phyloP scores from a whole-genome alignment of 2,329 filamentous ascomycete genomes.

The Phoma sp. region DNA sequence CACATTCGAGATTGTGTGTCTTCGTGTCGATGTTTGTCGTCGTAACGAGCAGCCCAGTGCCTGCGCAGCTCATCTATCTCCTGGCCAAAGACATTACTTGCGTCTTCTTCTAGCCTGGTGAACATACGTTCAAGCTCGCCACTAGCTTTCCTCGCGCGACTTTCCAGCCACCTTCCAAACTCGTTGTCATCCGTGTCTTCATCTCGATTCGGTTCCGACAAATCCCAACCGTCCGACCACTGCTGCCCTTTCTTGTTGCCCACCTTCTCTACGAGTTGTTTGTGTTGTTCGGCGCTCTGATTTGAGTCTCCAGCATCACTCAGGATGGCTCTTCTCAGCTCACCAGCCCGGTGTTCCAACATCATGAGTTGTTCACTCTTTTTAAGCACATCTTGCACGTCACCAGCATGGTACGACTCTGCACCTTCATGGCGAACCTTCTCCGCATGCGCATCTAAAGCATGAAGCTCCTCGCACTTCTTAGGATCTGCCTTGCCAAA shows the following conservation, averaged over 20 bases:
- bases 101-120: slow-evolving; percentile 13
- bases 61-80: slow-evolving; percentile 13
- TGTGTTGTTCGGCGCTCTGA: slow-evolving; percentile 12
- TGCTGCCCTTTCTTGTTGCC: slow-evolving; percentile 42
- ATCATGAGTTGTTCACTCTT: slow-evolving; percentile 43
- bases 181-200: slow-evolving; percentile 13
- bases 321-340: slow-evolving; percentile 35
- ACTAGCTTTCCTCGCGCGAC: slow-evolving; percentile 7
- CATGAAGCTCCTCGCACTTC: slow-evolving; percentile 34
- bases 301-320: slow-evolving; percentile 11
- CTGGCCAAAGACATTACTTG: slow-evolving; percentile 5
- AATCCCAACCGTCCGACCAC: slow-evolving; percentile 46
- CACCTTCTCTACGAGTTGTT: slow-evolving; percentile 34
- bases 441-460: slow-evolving; percentile 30
- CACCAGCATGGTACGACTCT: slow-evolving; percentile 35
- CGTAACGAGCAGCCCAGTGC: slow-evolving; percentile 11
- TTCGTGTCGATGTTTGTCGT: background rate
- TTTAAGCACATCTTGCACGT: slow-evolving; percentile 33
- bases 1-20: slow-evolving; percentile 9
- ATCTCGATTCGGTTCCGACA: slow-evolving; percentile 40
- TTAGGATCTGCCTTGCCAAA: slow-evolving; percentile 40
- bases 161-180: slow-evolving; percentile 10
- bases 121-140: slow-evolving; percentile 13
- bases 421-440: slow-evolving; percentile 32
- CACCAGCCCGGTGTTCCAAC: slow-evolving; percentile 34